A percentile compares a stretch with the other conserved stretches of the same genome.
Conservation (phyloP, 768 basidiomycete species). For the Amanita exitialis region DNA sequence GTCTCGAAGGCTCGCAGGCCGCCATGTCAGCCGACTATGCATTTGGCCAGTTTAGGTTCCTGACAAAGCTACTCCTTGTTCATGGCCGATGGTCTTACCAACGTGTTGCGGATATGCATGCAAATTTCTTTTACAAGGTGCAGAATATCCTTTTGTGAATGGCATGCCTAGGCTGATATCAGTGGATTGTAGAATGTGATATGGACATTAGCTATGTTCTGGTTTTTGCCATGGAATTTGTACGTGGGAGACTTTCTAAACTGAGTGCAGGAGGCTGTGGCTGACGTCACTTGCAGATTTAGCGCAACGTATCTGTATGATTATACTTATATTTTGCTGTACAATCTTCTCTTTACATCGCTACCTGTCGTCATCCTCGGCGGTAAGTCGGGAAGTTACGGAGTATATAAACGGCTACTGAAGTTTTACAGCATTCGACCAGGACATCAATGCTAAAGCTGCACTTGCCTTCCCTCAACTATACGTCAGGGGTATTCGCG, state of each 20-base stretch:
- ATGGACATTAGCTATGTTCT: constrained; percentile 91
- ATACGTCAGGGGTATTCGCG: constrained; percentile 91
- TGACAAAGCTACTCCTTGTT: constrained; percentile 84
- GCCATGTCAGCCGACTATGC: constrained; percentile 99
- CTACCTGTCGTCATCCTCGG: constrained; percentile 87
- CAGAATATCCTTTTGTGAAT: constrained; percentile 10
- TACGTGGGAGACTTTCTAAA: constrained; percentile 4
- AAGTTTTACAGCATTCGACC: constrained; percentile 67
- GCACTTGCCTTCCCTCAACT: constrained; percentile 90
- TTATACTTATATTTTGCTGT: constrained; percentile 88
- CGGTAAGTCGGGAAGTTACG: constrained; percentile 31
- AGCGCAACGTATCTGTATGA: constrained; percentile 93
- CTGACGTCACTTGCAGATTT: constrained; percentile 43
- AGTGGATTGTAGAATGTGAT: constrained; percentile 58
- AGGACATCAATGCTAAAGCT: constrained; percentile 86
- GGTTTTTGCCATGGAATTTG: constrained; percentile 80
- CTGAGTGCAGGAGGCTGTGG: neutral
- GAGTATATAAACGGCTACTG: neutral
- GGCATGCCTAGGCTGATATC: constrained; percentile 6
- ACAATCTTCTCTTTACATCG: constrained; percentile 89
- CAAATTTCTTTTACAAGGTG: constrained; percentile 98
- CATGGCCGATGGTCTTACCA: constrained; percentile 98
- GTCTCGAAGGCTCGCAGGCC: constrained; percentile 94
- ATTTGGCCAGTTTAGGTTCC: constrained; percentile 92
- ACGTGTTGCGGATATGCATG: constrained; percentile 93